Percentiles rank a stretch among this genome's conserved stretches.
These are phyloP conservation scores for Epicoccum sorghinum DNA, from an alignment of 2,329 filamentous ascomycete genomes.

Conservation along the genomic window DNA sequence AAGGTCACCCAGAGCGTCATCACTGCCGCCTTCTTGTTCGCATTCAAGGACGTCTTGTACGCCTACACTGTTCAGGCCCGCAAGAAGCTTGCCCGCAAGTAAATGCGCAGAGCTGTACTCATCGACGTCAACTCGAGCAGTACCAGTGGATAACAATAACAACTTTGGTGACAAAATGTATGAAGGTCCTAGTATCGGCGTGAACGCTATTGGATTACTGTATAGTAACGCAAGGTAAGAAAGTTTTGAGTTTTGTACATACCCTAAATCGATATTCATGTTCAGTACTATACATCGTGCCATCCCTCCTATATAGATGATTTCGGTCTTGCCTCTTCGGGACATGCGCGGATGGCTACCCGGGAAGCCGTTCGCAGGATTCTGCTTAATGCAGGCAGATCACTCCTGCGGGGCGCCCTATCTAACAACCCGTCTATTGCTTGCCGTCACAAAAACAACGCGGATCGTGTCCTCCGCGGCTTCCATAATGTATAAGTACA, in stretches of 20 bases:
- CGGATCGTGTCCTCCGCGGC: conserved; percentile 5
- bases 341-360: conserved; percentile 9
- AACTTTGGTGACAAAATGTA: not conserved
- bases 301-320: not conserved
- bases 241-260: conserved; percentile 14
- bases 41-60: conserved; percentile 97
- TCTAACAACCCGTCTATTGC: not conserved
- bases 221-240: conserved; percentile 7
- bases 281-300: not conserved
- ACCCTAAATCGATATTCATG: conserved; percentile 58
- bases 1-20: conserved; percentile 98
- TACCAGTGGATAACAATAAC: too few relatives aligned
- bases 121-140: not conserved
- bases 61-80: conserved; percentile 76
- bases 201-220: conserved; percentile 41
- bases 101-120: conserved; percentile 37
- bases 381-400: conserved; percentile 7
- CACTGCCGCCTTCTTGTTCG: conserved; percentile 94
- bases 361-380: conserved; percentile 15
- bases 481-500: not conserved
- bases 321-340: not conserved
- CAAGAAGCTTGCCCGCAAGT: conserved; percentile 44
- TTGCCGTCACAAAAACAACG: conserved; percentile 1
- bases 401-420: conserved; percentile 1
- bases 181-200: not conserved